Evolutionary conservation across 1,139 yeast species (phyloP).

Genomic region (Candida buenavistaensis): DNA sequence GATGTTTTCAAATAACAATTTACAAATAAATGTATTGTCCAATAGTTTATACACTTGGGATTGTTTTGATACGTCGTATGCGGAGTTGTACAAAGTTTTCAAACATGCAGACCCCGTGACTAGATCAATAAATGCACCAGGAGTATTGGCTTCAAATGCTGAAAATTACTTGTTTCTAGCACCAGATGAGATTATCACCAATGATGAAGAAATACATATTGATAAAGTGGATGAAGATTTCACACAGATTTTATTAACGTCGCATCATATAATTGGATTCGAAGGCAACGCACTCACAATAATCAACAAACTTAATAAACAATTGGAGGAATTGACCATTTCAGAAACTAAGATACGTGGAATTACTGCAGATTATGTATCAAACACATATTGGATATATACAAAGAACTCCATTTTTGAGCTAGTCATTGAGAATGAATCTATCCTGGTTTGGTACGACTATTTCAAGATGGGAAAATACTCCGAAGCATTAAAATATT

Average conservation of each 20-base stretch:
- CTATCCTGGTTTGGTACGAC: slow-evolving; percentile 73
- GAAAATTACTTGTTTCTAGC: slow-evolving; percentile 9
- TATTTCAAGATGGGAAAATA: slow-evolving; percentile 61
- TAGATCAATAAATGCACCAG: slow-evolving; percentile 4
- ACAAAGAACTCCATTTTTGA: slow-evolving; percentile 31
- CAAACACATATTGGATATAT: slow-evolving; percentile 28
- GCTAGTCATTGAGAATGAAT: slow-evolving; percentile 67
- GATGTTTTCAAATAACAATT: slow-evolving; percentile 22
- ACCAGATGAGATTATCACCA: slow-evolving; percentile 20
- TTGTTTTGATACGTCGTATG: slow-evolving; percentile 30
- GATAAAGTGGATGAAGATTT: slow-evolving; percentile 7
- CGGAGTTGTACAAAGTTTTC: slow-evolving; percentile 32
- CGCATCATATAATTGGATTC: slow-evolving; percentile 27
- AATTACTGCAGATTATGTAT: slow-evolving; percentile 55
- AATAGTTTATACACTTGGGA: slow-evolving; percentile 32
- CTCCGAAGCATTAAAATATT: slow-evolving; percentile 63
- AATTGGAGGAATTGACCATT: slow-evolving; percentile 12
- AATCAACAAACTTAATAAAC: slow-evolving; percentile 26
- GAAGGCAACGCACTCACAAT: slow-evolving; percentile 18
- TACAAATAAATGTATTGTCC: slow-evolving; percentile 25
- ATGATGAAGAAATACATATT: slow-evolving; percentile 28
- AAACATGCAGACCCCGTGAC: slow-evolving; percentile 21
- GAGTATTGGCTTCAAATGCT: slow-evolving; percentile 5
- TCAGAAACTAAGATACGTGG: slow-evolving; percentile 50
- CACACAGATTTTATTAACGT: slow-evolving; percentile 19